phyloP scores from a whole-genome alignment of 2,329 filamentous ascomycete species.

The Cladophialophora immunda region DNA sequence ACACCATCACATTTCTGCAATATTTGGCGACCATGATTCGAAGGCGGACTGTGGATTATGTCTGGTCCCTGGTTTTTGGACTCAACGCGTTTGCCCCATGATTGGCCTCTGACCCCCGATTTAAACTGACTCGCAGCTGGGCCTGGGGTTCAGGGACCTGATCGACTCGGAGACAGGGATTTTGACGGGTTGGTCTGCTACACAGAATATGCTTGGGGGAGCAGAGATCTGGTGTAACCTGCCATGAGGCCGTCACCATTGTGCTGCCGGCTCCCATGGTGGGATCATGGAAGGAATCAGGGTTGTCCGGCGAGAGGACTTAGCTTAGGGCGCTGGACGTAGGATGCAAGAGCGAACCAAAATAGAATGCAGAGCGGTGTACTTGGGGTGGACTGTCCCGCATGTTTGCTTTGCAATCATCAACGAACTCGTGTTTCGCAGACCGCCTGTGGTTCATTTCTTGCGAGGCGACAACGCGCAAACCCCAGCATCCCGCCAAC shows the following conservation, averaged over 20 bases:
- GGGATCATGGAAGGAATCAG: conserved; percentile 4
- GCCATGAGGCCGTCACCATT: conserved; percentile 14
- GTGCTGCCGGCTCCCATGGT: background rate
- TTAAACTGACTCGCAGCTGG: background rate
- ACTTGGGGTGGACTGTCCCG: background rate
- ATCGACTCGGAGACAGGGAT: conserved; percentile 3
- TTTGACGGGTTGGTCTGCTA: conserved; percentile 11
- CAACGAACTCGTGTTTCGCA: background rate
- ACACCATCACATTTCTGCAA: background rate
- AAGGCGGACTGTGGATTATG: background rate
- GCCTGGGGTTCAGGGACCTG: conserved; percentile 13
- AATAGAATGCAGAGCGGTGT: background rate
- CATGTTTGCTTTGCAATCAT: background rate
- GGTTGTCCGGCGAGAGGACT: background rate
- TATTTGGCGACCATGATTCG: background rate
- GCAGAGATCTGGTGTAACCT: conserved; percentile 29
- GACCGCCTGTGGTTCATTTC: background rate
- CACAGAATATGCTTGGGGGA: background rate
- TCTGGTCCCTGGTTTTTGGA: background rate
- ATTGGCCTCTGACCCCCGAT: background rate
- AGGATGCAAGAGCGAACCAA: background rate
- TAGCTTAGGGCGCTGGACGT: background rate
- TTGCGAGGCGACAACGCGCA: background rate
- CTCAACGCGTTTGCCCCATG: background rate
- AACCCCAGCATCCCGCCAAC: background rate